A percentile compares a stretch with the other conserved stretches of the same genome.
Evolutionary conservation across 352 stramenopile genomes (phyloP).

Genomic region (Globisporangium parvum): DNA sequence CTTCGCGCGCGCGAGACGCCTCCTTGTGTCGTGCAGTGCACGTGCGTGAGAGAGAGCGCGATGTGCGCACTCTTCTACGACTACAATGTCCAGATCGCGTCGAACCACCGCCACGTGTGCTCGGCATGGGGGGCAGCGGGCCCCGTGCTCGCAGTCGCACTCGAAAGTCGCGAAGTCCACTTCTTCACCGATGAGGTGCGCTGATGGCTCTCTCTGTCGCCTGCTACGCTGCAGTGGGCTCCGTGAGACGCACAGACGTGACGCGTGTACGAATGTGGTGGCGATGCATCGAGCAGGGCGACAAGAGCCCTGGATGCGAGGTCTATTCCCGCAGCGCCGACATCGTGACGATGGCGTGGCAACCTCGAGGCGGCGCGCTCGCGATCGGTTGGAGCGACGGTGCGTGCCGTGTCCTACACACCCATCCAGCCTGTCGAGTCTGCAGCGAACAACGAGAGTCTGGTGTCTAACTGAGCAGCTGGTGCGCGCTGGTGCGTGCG

Average conservation of each 20-base stretch:
- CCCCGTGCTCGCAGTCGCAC: conserved; percentile 67
- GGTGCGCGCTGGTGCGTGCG: not conserved
- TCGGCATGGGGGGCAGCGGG: conserved; percentile 82
- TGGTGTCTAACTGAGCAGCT: too few species aligned
- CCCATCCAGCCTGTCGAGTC: not conserved
- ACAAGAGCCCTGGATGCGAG: conserved; percentile 50
- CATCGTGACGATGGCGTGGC: conserved; percentile 83
- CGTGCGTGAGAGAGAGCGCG: not conserved
- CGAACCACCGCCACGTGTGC: conserved; percentile 64
- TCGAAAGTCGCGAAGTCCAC: conserved; percentile 84
- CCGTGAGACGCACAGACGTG: too few species aligned
- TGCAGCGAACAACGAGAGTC: too few species aligned
- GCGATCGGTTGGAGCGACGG: conserved; percentile 82
- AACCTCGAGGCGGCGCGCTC: conserved; percentile 71
- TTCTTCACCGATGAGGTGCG: conserved; percentile 89
- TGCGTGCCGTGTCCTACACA: conserved; percentile 7
- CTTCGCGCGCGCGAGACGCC: not conserved
- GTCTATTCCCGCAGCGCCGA: conserved; percentile 59
- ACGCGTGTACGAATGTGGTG: not conserved
- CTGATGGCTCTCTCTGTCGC: too few species aligned
- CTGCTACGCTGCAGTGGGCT: too few species aligned
- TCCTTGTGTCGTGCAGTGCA: too few species aligned
- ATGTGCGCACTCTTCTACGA: conserved; percentile 77
- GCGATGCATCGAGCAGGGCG: conserved; percentile 27
- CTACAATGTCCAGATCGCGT: conserved; percentile 64